Evolutionary conservation across 306 rosid genomes (phyloP).

Genomic region (Inga oerstediana): DNA sequence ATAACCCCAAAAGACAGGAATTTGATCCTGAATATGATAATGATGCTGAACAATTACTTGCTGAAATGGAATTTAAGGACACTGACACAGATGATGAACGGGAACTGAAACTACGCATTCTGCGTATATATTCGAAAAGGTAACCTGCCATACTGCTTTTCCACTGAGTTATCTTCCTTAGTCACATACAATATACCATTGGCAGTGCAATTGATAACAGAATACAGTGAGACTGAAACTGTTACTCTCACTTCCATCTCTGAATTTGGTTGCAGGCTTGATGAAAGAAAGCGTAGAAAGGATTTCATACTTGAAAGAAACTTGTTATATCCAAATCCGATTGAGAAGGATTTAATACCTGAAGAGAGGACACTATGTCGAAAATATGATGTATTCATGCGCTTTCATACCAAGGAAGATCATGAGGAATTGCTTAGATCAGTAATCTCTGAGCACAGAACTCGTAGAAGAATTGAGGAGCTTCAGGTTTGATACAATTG

Average conservation of each 20-base stretch:
- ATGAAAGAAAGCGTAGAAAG: conserved; percentile 92
- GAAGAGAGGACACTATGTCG: conserved; percentile 84
- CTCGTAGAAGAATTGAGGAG: conserved; percentile 72
- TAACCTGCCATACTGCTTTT: conserved; percentile 36
- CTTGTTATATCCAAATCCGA: conserved; percentile 68
- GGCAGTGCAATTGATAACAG: conserved; percentile 11
- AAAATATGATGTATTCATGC: conserved; percentile 82
- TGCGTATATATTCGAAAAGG: conserved; percentile 85
- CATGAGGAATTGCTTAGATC: conserved; percentile 74
- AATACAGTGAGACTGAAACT: not conserved
- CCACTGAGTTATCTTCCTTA: not conserved
- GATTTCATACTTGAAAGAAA: conserved; percentile 87
- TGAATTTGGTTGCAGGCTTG: conserved; percentile 67
- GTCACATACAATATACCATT: not conserved
- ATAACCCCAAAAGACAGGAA: conserved; percentile 82
- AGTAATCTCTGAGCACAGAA: conserved; percentile 65
- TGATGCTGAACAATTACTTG: conserved; percentile 87
- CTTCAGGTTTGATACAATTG: conserved; percentile 69
- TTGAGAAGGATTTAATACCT: conserved; percentile 74
- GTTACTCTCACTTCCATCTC: conserved; percentile 18
- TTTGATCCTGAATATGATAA: conserved; percentile 96
- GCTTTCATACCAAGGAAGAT: conserved; percentile 84
- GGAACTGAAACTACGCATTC: conserved; percentile 77
- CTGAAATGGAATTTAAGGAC: conserved; percentile 98
- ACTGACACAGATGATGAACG: conserved; percentile 82